Evolutionary conservation across 148 eudicot species (phyloP).

Genomic region (Cornus florida): DNA sequence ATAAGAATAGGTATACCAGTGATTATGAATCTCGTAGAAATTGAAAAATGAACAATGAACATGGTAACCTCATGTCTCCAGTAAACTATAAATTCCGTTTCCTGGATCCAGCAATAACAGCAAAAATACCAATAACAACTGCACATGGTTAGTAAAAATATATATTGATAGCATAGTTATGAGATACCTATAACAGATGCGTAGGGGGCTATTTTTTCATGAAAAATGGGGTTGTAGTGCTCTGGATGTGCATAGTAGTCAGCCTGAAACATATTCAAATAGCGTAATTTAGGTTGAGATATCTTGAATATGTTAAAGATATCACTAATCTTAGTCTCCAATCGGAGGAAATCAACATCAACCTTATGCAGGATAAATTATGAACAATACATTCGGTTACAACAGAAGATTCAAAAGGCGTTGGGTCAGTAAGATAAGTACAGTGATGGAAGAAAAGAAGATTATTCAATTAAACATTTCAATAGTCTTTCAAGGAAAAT

Average conservation of each 20-base stretch:
- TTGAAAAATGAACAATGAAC: neutral
- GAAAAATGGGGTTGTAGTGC: constrained; percentile 79
- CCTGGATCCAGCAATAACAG: neutral
- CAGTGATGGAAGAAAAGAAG: neutral
- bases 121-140: neutral
- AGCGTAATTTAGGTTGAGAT: constrained; percentile 6
- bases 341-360: constrained; percentile 1
- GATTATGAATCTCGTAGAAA: neutral
- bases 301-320: neutral
- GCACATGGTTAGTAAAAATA: neutral
- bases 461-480: too few species aligned
- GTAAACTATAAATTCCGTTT: neutral
- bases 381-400: neutral
- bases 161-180: neutral
- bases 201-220: constrained; percentile 88
- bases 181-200: constrained; percentile 90
- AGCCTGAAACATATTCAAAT: constrained; percentile 48
- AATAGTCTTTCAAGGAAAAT: neutral
- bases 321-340: neutral
- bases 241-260: constrained; percentile 99
- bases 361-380: neutral
- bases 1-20: neutral
- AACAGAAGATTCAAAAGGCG: neutral
- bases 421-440: neutral
- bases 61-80: neutral